A percentile compares a stretch with the other conserved stretches of the same genome.
These are phyloP conservation scores for Secale cereale DNA, from an alignment of 176 grass and related monocot genomes.

Conservation along the genomic window DNA sequence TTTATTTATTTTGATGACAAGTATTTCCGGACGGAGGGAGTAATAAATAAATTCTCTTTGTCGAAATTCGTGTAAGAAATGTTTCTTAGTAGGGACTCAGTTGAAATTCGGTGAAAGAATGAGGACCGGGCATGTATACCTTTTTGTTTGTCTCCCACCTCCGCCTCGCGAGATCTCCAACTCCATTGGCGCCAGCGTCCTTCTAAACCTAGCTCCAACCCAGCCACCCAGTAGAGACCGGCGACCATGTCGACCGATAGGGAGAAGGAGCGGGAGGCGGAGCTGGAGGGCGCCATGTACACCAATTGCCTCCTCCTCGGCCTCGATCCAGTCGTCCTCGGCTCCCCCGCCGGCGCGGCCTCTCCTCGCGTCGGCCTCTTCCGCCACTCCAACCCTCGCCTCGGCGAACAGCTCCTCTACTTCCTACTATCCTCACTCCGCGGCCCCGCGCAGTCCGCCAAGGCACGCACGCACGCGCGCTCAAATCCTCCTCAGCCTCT, in stretches of 20 bases:
- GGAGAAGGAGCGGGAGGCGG: conserved; percentile 98
- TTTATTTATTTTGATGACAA: too few relatives aligned
- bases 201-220: conserved; percentile 18
- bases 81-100: too few relatives aligned
- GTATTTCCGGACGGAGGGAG: too few relatives aligned
- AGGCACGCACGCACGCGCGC: conserved; percentile 39
- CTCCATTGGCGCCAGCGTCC: conserved; percentile 20
- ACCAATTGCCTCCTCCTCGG: conserved; percentile 98
- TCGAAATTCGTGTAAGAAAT: too few relatives aligned
- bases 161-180: conserved; percentile 32
- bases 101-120: too few relatives aligned
- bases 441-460: conserved; percentile 82
- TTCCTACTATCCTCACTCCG: conserved; percentile 94
- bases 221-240: neutral
- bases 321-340: conserved; percentile 83
- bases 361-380: conserved; percentile 70
- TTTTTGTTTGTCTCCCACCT: neutral
- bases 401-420: conserved; percentile 98
- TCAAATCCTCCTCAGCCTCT: neutral
- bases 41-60: too few relatives aligned
- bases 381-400: conserved; percentile 92
- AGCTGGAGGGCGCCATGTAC: conserved; percentile 99
- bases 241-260: conserved; percentile 85
- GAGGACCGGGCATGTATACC: too few relatives aligned
- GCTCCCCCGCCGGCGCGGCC: conserved; percentile 33